phyloP scores from a whole-genome alignment of 306 rosid genomes.

The Vachellia pachyceras region DNA sequence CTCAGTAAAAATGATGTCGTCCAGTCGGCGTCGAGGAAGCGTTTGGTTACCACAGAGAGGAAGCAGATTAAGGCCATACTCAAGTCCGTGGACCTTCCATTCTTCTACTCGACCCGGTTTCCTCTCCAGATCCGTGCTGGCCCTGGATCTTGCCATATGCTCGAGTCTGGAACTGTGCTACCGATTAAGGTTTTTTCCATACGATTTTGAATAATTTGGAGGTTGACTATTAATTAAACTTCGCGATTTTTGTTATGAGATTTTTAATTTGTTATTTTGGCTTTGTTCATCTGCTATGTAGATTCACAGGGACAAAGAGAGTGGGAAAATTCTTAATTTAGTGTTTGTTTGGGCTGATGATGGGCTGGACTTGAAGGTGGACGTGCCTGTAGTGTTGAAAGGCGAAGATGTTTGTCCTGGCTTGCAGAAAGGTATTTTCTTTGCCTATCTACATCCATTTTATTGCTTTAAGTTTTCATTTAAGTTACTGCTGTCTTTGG shows the following conservation, averaged over 20 bases:
- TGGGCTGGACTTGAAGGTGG: conserved; percentile 77
- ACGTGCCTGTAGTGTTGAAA: conserved; percentile 82
- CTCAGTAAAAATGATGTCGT: conserved; percentile 41
- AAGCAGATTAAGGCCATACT: conserved; percentile 86
- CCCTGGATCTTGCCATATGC: conserved; percentile 78
- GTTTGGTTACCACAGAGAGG: conserved; percentile 70
- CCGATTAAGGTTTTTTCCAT: conserved; percentile 71
- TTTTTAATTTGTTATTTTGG: background rate
- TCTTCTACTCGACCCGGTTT: conserved; percentile 79
- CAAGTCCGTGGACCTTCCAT: conserved; percentile 59
- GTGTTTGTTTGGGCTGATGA: conserved; percentile 97
- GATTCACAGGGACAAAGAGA: conserved; percentile 77
- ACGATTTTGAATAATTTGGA: background rate
- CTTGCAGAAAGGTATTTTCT: conserved; percentile 71
- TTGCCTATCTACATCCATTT: background rate
- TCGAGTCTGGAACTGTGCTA: conserved; percentile 78
- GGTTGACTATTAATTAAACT: background rate
- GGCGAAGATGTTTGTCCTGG: conserved; percentile 88
- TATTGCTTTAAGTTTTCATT: background rate
- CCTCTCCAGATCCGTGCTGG: conserved; percentile 96
- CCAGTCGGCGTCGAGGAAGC: conserved; percentile 59
- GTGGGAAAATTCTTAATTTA: conserved; percentile 75
- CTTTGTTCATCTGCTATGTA: conserved; percentile 32
- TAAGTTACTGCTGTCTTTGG: background rate
- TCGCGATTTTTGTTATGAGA: background rate